phyloP scores from a whole-genome alignment of 768 basidiomycete species.

The Wakefieldia striispora region DNA sequence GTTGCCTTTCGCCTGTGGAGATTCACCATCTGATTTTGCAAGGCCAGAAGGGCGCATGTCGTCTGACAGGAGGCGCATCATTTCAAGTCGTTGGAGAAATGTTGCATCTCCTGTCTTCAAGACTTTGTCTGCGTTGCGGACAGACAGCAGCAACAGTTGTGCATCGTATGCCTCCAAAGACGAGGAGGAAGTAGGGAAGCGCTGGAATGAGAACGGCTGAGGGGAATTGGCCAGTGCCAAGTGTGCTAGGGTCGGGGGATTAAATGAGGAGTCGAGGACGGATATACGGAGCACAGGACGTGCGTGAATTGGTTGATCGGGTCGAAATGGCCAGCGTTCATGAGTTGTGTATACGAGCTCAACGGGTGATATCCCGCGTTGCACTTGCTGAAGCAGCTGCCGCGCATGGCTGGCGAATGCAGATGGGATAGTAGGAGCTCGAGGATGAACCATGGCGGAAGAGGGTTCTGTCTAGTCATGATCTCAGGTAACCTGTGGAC shows the following conservation, averaged over 20 bases:
- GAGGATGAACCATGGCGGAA: constrained; percentile 6
- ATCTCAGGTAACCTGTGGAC: not conserved
- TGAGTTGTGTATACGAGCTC: constrained; percentile 66
- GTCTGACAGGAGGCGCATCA: constrained; percentile 73
- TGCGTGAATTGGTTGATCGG: constrained; percentile 8
- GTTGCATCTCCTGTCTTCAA: constrained; percentile 71
- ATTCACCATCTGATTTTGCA: not conserved
- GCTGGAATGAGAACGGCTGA: constrained; percentile 18
- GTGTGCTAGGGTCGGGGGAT: constrained; percentile 88
- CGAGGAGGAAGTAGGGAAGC: not conserved
- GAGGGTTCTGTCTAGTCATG: not conserved
- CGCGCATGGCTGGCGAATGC: constrained; percentile 22
- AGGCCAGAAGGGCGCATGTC: constrained; percentile 32
- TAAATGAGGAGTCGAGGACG: constrained; percentile 90
- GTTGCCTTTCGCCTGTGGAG: constrained; percentile 32
- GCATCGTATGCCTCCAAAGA: constrained; percentile 54
- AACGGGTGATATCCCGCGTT: constrained; percentile 43
- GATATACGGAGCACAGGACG: constrained; percentile 48
- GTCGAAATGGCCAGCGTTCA: constrained; percentile 60
- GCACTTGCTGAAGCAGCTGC: constrained; percentile 34
- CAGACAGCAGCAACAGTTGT: constrained; percentile 74
- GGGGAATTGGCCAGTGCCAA: constrained; percentile 62
- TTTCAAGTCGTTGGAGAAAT: constrained; percentile 75
- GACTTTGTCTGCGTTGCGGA: constrained; percentile 83
- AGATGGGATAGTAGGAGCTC: constrained; percentile 7